phyloP scores from a whole-genome alignment of 306 rosid species.

The Cucumis cinereus region DNA sequence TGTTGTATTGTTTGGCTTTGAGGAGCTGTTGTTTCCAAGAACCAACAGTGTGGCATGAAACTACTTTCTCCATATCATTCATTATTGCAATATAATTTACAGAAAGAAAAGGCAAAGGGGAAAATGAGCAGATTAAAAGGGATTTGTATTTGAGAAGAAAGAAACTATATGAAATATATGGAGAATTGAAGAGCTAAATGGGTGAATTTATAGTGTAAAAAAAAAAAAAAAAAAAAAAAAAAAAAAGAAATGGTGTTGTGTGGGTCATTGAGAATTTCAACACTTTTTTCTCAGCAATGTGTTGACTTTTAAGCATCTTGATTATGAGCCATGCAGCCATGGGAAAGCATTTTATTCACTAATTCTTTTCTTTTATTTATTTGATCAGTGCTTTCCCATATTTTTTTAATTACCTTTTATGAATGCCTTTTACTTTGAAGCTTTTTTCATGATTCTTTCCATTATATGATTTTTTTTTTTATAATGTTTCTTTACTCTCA shows the following conservation, averaged over 20 bases:
- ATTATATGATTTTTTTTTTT: no score
- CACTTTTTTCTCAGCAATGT: neutral
- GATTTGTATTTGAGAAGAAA: neutral
- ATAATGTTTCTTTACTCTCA: neutral
- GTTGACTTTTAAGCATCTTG: neutral
- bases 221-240: neutral
- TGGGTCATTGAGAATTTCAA: neutral
- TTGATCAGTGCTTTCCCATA: neutral
- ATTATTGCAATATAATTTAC: neutral
- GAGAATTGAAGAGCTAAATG: neutral
- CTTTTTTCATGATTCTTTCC: neutral
- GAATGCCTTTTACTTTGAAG: neutral
- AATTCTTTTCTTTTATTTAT: neutral
- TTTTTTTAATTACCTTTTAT: neutral
- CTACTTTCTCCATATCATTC: slow-evolving; percentile 39
- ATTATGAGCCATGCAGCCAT: neutral
- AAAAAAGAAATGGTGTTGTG: neutral
- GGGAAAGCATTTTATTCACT: neutral
- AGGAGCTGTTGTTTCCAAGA: slow-evolving; percentile 35
- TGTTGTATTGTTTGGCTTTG: slow-evolving; percentile 34
- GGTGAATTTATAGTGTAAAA: neutral
- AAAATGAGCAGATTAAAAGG: neutral
- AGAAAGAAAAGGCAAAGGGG: neutral
- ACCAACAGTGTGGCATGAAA: slow-evolving; percentile 29
- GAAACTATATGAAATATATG: neutral